Conservation (phyloP, 2,329 filamentous ascomycete species). For the Diaporthe aspalathi region DNA sequence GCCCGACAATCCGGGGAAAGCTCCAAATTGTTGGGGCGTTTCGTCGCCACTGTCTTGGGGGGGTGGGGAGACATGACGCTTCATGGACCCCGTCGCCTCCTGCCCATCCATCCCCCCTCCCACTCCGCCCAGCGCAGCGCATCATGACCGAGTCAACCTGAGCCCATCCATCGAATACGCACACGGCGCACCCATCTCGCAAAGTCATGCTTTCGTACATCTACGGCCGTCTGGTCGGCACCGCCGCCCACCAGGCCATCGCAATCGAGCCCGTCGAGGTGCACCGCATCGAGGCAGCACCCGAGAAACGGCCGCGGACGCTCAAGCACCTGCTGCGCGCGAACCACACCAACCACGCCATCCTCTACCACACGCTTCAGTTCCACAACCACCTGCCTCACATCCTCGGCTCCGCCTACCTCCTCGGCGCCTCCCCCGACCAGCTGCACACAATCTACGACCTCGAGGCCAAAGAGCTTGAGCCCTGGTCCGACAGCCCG, state of each 20-base stretch:
- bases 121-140: too few species aligned
- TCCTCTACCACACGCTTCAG: slow-evolving; percentile 79
- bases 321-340: slow-evolving; percentile 91
- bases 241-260: slow-evolving; percentile 52
- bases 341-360: slow-evolving; percentile 90
- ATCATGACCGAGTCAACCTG: not conserved
- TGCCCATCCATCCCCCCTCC: not conserved
- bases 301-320: slow-evolving; percentile 82
- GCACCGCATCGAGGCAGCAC: slow-evolving; percentile 82
- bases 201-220: slow-evolving; percentile 46
- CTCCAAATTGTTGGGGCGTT: slow-evolving; percentile 27
- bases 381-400: slow-evolving; percentile 89
- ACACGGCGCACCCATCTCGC: slow-evolving; percentile 33
- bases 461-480: slow-evolving; percentile 74
- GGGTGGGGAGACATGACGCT: not conserved
- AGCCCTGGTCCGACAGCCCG: slow-evolving; percentile 86
- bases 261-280: slow-evolving; percentile 75
- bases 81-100: not conserved
- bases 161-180: not conserved
- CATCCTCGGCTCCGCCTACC: slow-evolving; percentile 84
- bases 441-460: slow-evolving; percentile 88
- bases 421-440: slow-evolving; percentile 79
- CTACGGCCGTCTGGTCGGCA: slow-evolving; percentile 46
- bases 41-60: slow-evolving; percentile 19
- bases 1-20: slow-evolving; percentile 19